Evolutionary conservation across 805 yeast species (phyloP).

Genomic region (Ogataea ganodermae): DNA sequence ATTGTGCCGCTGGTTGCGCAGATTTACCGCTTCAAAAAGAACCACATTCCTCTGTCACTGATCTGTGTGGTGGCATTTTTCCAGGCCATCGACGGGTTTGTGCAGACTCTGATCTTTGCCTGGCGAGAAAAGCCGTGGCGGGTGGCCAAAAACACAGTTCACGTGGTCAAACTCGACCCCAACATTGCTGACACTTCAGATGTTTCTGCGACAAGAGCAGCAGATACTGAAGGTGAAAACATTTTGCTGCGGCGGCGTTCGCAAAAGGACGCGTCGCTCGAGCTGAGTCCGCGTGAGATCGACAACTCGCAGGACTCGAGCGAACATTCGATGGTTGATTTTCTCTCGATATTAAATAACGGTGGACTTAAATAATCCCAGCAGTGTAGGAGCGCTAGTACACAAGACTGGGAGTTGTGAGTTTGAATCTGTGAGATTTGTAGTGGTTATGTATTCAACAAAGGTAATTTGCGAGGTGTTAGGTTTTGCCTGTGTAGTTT

Average conservation of each 20-base stretch:
- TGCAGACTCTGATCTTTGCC: constrained; percentile 23
- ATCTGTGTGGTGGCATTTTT: constrained; percentile 14
- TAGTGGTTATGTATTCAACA: background rate
- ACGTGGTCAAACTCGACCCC: background rate
- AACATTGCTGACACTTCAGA: background rate
- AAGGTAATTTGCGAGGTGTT: no score
- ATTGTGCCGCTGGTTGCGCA: constrained; percentile 20
- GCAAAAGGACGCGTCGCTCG: background rate
- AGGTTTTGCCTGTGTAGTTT: no score
- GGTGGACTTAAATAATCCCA: constrained; percentile 1
- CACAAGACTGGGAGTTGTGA: background rate
- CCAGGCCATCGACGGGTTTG: constrained; percentile 24
- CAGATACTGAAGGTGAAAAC: no score
- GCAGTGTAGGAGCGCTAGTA: background rate
- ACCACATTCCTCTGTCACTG: constrained; percentile 10
- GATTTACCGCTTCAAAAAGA: constrained; percentile 12
- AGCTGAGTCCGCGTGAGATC: background rate
- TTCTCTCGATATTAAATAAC: constrained; percentile 1
- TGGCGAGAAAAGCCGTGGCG: constrained; percentile 27
- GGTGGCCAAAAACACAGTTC: constrained; percentile 3
- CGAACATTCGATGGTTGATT: background rate
- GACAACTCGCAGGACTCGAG: background rate
- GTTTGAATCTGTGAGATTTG: background rate
- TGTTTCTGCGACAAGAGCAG: no score
- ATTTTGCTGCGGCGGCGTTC: background rate